Evolutionary conservation across 2,329 filamentous ascomycete species (phyloP), one percentile per base, ranked within the genome.

Genomic region (Aspergillus udagawae): DNA sequence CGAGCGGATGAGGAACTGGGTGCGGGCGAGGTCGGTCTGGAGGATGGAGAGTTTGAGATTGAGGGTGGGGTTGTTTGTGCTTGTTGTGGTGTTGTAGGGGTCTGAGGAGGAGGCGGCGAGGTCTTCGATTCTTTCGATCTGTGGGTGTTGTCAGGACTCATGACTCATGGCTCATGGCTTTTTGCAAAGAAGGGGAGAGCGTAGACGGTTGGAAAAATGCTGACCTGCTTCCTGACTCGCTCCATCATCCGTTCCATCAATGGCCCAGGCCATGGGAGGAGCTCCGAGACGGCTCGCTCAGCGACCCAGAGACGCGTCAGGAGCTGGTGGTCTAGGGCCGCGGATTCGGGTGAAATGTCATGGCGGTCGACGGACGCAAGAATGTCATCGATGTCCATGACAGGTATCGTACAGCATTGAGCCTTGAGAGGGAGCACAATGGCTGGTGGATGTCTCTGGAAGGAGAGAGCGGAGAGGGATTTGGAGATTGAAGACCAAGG

Each of bases 41-140:
- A 97, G 87, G 60, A 99, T 89, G 51, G 97, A 96, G 69, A 97
- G 86, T 60, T 86, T 86, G 73, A 99, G 96, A 73, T 96, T 97
- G 62, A 90, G 88, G 74, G 90, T 92, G 49, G 92, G 89, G 68
- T 96, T 92, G 85, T 92, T 89, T 69, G 90, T 87, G 60, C 89
- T 89, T 12, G 89, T 93, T 82, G 92, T 51, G 35, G 21, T 20
- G 20, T 9, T 21, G 42, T 55, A 51, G 73, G 60, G 79, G 73
- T 82, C 74, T 52, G 70, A 67, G 56, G 74, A 73, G 7, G 74
- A 72, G n/a, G 73, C 68, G 50, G 77, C 75, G 44, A 79, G 70
- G 61, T 87, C 84, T 76, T 90, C 88, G 61, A 91, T 85, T 64
- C 81, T 83, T 73, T 87, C 83, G 67, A 90, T 89, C 74, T 80